Conservation (phyloP, 2,329 filamentous ascomycete species). For the Cryphonectria japonica region DNA sequence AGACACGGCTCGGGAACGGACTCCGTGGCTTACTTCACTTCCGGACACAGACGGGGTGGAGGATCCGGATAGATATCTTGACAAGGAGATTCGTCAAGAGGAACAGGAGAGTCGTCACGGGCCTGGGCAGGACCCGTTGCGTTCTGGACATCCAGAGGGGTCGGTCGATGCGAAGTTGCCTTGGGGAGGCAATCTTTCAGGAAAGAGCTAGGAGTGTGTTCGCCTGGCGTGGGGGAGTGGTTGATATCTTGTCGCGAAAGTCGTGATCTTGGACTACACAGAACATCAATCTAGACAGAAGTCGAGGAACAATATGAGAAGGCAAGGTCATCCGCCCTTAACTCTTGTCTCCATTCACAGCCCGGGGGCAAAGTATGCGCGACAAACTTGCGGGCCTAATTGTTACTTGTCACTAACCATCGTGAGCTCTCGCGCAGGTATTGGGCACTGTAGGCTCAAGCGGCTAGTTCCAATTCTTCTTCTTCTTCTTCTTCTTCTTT, state of each 20-base stretch:
- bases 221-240: neutral
- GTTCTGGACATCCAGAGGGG: neutral
- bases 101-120: neutral
- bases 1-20: neutral
- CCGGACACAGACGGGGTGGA: neutral
- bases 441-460: neutral
- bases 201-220: neutral
- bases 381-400: too few species aligned
- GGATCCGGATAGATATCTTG: neutral
- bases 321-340: neutral
- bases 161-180: neutral
- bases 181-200: neutral
- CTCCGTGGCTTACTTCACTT: neutral
- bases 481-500: neutral
- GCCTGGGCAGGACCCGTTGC: neutral
- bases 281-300: neutral
- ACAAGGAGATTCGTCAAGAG: neutral
- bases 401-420: neutral
- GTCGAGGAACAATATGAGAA: neutral
- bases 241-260: neutral
- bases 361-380: neutral
- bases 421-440: neutral
- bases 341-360: neutral
- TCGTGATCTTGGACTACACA: neutral
- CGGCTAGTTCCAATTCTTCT: neutral